These are phyloP conservation scores for Termitomyces sp. DNA, from an alignment of 768 basidiomycete genomes.

Conservation along the genomic window DNA sequence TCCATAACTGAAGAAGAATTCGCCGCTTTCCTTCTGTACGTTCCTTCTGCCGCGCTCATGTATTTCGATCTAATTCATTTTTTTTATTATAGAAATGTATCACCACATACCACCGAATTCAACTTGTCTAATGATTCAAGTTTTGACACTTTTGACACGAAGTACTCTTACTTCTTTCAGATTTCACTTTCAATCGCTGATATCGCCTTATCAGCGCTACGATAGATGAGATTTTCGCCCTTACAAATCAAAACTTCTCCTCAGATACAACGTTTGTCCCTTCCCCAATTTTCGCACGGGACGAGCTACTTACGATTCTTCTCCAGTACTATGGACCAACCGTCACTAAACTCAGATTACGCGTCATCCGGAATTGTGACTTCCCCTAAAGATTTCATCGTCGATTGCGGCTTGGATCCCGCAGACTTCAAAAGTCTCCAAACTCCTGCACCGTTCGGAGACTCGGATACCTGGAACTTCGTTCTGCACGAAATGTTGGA, in stretches of 20 bases:
- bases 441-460: background rate
- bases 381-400: background rate
- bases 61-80: background rate
- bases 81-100: background rate
- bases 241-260: background rate
- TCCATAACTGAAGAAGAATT: constrained; percentile 1
- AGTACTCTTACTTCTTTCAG: background rate
- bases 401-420: constrained; percentile 1
- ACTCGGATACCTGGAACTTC: background rate
- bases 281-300: background rate
- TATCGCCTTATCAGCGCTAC: background rate
- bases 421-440: constrained; percentile 1
- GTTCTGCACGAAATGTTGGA: constrained; percentile 4
- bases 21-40: background rate
- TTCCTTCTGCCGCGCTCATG: background rate
- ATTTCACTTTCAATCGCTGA: background rate
- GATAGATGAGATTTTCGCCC: background rate
- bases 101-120: constrained; percentile 1
- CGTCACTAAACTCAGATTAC: background rate
- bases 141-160: background rate
- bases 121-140: background rate
- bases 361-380: background rate
- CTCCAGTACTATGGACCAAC: background rate
- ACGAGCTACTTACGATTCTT: background rate
- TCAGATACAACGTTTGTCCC: background rate